Evolutionary conservation across 345 rosid genomes (phyloP).

Genomic region (Eucalyptus globulus): DNA sequence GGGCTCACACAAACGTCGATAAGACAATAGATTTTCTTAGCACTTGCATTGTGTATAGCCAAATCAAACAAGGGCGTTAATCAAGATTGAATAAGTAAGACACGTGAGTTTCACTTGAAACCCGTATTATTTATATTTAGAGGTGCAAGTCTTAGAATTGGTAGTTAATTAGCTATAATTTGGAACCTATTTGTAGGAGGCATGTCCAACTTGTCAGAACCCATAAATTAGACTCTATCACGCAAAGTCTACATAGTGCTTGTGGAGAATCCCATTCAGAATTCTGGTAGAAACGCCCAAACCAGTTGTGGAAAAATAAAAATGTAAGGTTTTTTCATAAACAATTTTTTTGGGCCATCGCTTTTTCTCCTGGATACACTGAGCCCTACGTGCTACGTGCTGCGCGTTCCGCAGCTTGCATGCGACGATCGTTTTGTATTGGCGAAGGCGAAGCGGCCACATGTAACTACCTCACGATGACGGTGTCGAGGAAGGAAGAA

Average conservation of each 20-base stretch:
- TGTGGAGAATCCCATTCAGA: too few relatives aligned
- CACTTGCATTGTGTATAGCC: background rate
- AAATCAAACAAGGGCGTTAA: background rate
- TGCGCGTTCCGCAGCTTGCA: background rate
- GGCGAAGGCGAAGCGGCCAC: background rate
- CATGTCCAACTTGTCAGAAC: too few relatives aligned
- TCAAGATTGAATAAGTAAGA: background rate
- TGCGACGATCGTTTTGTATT: background rate
- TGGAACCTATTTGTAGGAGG: too few relatives aligned
- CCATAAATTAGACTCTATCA: too few relatives aligned
- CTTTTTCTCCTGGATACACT: too few relatives aligned
- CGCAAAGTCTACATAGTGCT: too few relatives aligned
- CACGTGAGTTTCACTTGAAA: background rate
- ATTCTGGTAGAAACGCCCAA: too few relatives aligned
- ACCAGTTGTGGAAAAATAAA: too few relatives aligned
- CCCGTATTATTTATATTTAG: background rate
- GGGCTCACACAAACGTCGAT: accelerated
- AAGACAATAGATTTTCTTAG: too few relatives aligned
- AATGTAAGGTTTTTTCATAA: too few relatives aligned
- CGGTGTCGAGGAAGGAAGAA: background rate
- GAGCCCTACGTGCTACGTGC: background rate
- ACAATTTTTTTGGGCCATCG: too few relatives aligned
- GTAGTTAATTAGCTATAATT: too few relatives aligned
- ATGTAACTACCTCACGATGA: background rate
- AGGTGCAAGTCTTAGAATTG: background rate